Percentiles rank a stretch among this genome's conserved stretches.
Evolutionary conservation across 1,284 basidiomycete genomes (phyloP).

Genomic region (Termitomyces sp.): DNA sequence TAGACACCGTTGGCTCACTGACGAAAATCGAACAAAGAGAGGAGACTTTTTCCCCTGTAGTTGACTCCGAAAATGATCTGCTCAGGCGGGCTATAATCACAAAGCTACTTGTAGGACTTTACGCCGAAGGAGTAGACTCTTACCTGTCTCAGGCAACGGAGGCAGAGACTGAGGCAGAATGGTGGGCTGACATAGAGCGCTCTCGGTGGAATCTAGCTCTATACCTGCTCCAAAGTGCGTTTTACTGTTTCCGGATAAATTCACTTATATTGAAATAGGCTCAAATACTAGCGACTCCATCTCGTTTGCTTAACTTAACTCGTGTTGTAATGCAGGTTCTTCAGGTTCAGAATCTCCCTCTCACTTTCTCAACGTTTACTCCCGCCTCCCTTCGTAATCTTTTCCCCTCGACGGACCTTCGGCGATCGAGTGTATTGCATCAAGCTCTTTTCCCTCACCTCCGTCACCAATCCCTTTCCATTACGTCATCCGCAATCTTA

Average conservation of each 20-base stretch:
- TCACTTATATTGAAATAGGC: slow-evolving; percentile 2
- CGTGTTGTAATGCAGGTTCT: slow-evolving; percentile 42
- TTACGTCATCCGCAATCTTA: slow-evolving; percentile 20
- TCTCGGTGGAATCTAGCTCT: slow-evolving; percentile 45
- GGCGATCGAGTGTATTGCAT: slow-evolving; percentile 44
- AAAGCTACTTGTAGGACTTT: slow-evolving; percentile 51
- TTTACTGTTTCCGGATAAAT: neutral
- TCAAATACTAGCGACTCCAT: slow-evolving; percentile 47
- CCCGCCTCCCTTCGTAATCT: slow-evolving; percentile 46
- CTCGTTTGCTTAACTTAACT: slow-evolving; percentile 42
- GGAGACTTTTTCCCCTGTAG: neutral
- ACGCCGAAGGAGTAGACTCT: slow-evolving; percentile 52
- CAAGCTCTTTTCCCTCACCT: slow-evolving; percentile 65
- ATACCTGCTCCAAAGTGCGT: slow-evolving; percentile 67
- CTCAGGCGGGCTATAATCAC: slow-evolving; percentile 34
- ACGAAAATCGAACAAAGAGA: slow-evolving; percentile 9
- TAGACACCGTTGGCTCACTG: slow-evolving; percentile 15
- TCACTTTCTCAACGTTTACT: slow-evolving; percentile 45
- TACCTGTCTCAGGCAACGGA: slow-evolving; percentile 58
- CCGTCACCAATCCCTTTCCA: slow-evolving; percentile 22
- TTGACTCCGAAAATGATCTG: slow-evolving; percentile 28
- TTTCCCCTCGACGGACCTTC: slow-evolving; percentile 39
- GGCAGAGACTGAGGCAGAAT: slow-evolving; percentile 66
- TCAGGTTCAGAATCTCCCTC: slow-evolving; percentile 41
- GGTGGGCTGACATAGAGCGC: slow-evolving; percentile 67